These are phyloP conservation scores for Cubamyces lactineus DNA, from an alignment of 768 basidiomycete species.

Conservation along the genomic window DNA sequence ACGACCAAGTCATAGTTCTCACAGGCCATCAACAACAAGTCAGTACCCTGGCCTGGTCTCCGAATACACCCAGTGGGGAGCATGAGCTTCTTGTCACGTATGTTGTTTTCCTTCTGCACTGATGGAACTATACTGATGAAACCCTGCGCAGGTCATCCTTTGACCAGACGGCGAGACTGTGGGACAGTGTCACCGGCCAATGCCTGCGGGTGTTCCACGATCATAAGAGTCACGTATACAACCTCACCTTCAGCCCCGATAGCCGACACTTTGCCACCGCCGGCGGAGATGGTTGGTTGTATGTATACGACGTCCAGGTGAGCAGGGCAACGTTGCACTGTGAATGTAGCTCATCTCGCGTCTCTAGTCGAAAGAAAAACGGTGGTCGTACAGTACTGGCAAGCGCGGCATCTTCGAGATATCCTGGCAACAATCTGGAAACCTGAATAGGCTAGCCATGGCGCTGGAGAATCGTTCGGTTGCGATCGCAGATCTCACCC, in stretches of 20 bases:
- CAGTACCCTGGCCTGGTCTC: conserved; percentile 72
- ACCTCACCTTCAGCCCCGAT: conserved; percentile 74
- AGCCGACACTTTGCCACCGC: conserved; percentile 76
- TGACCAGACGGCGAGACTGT: conserved; percentile 78
- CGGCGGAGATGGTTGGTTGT: conserved; percentile 75
- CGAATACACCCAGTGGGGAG: conserved; percentile 46
- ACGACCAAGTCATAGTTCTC: conserved; percentile 46
- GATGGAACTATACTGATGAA: conserved; percentile 9
- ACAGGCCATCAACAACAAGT: conserved; percentile 69
- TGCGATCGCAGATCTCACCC: conserved; percentile 65
- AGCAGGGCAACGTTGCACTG: conserved; percentile 23
- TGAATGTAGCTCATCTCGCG: background rate
- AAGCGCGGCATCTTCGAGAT: conserved; percentile 76
- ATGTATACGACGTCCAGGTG: conserved; percentile 73
- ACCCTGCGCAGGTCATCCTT: conserved; percentile 64
- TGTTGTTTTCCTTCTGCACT: conserved; percentile 29
- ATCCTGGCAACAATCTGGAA: conserved; percentile 65
- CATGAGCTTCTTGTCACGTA: conserved; percentile 76
- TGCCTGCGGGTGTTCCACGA: conserved; percentile 74
- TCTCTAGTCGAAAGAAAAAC: conserved; percentile 44
- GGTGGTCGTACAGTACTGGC: conserved; percentile 66
- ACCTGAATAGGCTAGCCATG: conserved; percentile 64
- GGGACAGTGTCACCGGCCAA: conserved; percentile 79
- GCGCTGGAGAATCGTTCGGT: conserved; percentile 70
- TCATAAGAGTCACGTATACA: conserved; percentile 73